These are phyloP conservation scores for Phytophthora multivora DNA, from an alignment of 352 stramenopile species.

Conservation along the genomic window DNA sequence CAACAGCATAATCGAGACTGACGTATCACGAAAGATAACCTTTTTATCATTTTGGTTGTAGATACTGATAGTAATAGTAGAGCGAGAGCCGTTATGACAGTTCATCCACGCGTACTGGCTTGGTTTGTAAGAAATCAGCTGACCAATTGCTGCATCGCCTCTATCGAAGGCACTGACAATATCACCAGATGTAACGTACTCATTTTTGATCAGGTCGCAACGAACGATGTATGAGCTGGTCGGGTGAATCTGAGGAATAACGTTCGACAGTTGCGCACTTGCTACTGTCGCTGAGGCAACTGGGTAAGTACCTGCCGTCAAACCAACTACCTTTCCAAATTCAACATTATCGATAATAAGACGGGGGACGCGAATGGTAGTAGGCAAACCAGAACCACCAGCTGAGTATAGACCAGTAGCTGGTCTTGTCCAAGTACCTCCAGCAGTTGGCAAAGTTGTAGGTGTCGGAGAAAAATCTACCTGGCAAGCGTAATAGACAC, in stretches of 20 bases:
- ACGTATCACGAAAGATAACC: not conserved
- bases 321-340: conserved; percentile 18
- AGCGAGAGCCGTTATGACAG: not conserved
- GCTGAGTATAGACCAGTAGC: not conserved
- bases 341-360: conserved; percentile 22
- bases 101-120: not conserved
- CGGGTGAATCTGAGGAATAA: conserved; percentile 17
- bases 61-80: not conserved
- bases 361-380: conserved; percentile 2
- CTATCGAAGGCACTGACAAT: conserved; percentile 21
- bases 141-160: conserved; percentile 9
- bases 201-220: conserved; percentile 28
- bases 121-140: conserved; percentile 15
- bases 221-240: conserved; percentile 19
- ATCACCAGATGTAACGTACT: conserved; percentile 18
- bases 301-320: conserved; percentile 18
- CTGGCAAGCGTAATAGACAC: conserved; percentile 13
- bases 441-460: not conserved
- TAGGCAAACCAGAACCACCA: conserved; percentile 16
- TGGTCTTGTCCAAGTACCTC: not conserved
- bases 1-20: conserved; percentile 4
- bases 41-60: not conserved
- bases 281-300: conserved; percentile 6
- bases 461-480: conserved; percentile 5
- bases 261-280: conserved; percentile 10